Conservation (phyloP, 257 asterid genomes). For the Mentha longifolia region DNA sequence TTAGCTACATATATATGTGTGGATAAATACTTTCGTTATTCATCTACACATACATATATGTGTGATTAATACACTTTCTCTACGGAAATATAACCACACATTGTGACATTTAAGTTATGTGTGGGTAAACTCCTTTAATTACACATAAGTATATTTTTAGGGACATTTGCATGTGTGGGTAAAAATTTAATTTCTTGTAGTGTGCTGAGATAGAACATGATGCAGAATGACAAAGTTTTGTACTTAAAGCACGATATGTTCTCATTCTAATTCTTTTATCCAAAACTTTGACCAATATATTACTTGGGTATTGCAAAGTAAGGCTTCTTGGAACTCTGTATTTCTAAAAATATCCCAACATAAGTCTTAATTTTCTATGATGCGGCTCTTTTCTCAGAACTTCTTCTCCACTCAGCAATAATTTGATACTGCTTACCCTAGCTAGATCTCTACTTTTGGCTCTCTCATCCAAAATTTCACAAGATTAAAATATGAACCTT, state of each 20-base stretch:
- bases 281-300: not conserved
- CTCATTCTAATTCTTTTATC: not conserved
- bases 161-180: too few species aligned
- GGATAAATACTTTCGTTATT: too few species aligned
- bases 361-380: constrained; percentile 12
- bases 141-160: too few species aligned
- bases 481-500: not conserved
- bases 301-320: not conserved
- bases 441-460: constrained; percentile 10
- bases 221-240: not conserved
- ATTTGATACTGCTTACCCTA: not conserved
- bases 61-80: too few species aligned
- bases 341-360: not conserved
- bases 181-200: too few species aligned
- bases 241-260: not conserved
- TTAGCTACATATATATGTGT: too few species aligned
- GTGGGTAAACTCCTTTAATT: too few species aligned
- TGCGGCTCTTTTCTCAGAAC: not conserved
- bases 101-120: too few species aligned
- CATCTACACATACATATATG: too few species aligned
- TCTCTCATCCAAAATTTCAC: constrained; percentile 6
- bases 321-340: constrained; percentile 15
- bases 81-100: too few species aligned
- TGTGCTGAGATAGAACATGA: not conserved
- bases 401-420: not conserved